Evolutionary conservation across 2,329 filamentous ascomycete species (phyloP).

Genomic region (Sporothrix protearum): DNA sequence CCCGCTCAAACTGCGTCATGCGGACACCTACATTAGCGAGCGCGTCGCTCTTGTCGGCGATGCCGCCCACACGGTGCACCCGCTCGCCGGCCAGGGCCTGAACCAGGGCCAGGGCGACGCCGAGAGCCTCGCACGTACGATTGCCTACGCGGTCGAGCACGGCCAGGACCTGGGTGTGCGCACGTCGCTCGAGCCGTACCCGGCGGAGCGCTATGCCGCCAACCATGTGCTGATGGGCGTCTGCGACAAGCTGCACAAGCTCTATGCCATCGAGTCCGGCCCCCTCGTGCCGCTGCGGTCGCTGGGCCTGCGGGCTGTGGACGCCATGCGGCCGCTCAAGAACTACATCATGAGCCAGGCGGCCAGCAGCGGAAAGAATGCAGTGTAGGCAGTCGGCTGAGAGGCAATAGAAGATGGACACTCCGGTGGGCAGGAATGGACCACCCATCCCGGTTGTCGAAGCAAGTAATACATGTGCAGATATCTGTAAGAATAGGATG

Average conservation of each 20-base stretch:
- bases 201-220: constrained; percentile 71
- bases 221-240: constrained; percentile 78
- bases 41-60: constrained; percentile 91
- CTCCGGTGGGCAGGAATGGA: not conserved
- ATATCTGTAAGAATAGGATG: constrained; percentile 1
- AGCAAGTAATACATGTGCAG: not conserved
- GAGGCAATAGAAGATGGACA: not conserved
- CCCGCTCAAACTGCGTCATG: constrained; percentile 84
- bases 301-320: constrained; percentile 70
- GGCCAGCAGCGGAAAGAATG: constrained; percentile 39
- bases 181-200: constrained; percentile 77
- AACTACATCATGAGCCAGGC: constrained; percentile 78
- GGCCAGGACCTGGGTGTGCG: constrained; percentile 82
- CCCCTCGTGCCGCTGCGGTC: constrained; percentile 78
- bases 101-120: constrained; percentile 92
- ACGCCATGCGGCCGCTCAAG: constrained; percentile 73
- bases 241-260: constrained; percentile 86
- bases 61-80: constrained; percentile 91
- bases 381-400: not conserved
- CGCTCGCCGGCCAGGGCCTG: constrained; percentile 87
- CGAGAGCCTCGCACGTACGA: constrained; percentile 68
- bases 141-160: constrained; percentile 72
- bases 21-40: constrained; percentile 87
- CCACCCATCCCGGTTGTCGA: not conserved
- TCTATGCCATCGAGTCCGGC: constrained; percentile 77